Percentiles rank a stretch among this genome's conserved stretches.
These are phyloP conservation scores for Endocladia muricata DNA, from an alignment of 31 red algal species.

Conservation along the genomic window DNA sequence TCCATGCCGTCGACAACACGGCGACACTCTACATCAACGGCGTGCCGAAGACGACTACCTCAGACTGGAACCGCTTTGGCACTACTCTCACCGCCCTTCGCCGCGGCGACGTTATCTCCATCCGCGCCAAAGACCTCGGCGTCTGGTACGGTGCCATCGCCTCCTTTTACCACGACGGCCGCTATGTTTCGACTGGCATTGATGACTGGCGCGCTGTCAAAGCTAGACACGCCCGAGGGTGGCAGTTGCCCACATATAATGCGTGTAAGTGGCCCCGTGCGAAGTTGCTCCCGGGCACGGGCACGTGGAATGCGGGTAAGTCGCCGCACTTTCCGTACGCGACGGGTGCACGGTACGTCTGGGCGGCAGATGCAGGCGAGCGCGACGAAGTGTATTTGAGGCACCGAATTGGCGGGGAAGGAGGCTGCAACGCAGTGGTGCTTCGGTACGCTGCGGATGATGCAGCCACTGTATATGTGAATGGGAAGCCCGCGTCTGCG, in stretches of 20 bases:
- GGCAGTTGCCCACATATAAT: background rate
- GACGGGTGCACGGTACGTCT: background rate
- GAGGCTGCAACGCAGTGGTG: no score
- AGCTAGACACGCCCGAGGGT: background rate
- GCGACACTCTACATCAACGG: background rate
- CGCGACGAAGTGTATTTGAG: background rate
- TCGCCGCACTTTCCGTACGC: background rate
- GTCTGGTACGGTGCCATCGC: constrained; percentile 5
- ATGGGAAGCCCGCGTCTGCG: no score
- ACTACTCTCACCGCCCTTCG: background rate
- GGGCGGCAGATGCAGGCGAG: background rate
- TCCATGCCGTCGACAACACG: background rate
- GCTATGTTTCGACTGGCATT: background rate
- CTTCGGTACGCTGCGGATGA: no score
- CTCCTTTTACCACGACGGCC: background rate
- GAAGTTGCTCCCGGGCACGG: background rate
- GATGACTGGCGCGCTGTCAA: background rate
- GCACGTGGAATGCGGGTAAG: background rate
- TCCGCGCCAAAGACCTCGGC: background rate
- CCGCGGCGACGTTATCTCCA: constrained; percentile 5
- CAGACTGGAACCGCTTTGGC: background rate
- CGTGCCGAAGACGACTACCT: background rate
- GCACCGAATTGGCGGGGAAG: background rate
- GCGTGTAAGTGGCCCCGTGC: background rate
- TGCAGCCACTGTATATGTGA: no score